phyloP scores from a whole-genome alignment of 2,329 filamentous ascomycete genomes.

The Neoscytalidium dimidiatum region DNA sequence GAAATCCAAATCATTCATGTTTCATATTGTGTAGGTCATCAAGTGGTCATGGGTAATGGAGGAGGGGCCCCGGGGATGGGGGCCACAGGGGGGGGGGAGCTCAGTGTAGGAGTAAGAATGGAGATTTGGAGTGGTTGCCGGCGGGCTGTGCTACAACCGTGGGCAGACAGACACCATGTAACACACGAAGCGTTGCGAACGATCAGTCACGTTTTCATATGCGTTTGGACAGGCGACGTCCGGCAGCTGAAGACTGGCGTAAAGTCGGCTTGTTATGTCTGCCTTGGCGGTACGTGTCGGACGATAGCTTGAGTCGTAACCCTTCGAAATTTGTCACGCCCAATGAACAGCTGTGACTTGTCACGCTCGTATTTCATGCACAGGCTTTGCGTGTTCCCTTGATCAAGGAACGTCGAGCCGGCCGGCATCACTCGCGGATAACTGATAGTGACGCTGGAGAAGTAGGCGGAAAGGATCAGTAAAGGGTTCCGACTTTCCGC shows the following conservation, averaged over 20 bases:
- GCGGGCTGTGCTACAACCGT: not conserved
- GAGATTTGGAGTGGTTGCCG: not conserved
- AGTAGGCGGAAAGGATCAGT: too few species aligned
- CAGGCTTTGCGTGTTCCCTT: not conserved
- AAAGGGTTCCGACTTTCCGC: too few species aligned
- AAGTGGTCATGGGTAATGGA: not conserved
- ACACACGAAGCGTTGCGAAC: slow-evolving; percentile 1
- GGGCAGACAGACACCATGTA: not conserved
- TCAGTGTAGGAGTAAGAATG: not conserved
- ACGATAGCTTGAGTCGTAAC: not conserved
- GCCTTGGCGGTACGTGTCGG: not conserved
- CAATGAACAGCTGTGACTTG: not conserved
- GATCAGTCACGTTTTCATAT: not conserved
- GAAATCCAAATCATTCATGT: not conserved
- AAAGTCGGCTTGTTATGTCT: not conserved
- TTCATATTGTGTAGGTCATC: not conserved
- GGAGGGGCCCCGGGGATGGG: too few species aligned
- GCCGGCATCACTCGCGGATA: too few species aligned
- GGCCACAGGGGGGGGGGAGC: too few species aligned
- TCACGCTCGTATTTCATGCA: not conserved
- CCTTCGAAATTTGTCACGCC: not conserved
- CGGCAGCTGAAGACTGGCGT: too few species aligned
- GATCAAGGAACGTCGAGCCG: too few species aligned
- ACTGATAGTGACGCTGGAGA: too few species aligned
- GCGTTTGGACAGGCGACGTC: too few species aligned